Evolutionary conservation across 2,329 filamentous ascomycete species (phyloP).

Genomic region (Clonostachys rhizophaga): DNA sequence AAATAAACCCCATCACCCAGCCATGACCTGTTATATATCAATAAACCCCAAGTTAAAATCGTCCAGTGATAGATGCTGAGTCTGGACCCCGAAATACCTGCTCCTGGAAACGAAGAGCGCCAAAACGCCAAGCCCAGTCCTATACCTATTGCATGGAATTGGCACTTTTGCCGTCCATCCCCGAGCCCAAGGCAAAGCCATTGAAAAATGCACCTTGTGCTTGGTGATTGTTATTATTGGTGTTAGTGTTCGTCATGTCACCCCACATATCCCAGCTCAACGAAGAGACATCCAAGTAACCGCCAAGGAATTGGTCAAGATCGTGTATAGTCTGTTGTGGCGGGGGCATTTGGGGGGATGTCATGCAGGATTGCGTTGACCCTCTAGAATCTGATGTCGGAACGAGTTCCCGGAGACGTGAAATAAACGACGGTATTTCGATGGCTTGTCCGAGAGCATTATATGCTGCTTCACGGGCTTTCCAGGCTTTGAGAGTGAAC

Average conservation of each 20-base stretch:
- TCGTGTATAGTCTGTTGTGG: conserved; percentile 15
- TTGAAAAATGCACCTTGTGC: conserved; percentile 22
- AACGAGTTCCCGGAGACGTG: conserved; percentile 34
- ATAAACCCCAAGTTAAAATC: no score
- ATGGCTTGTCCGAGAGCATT: conserved; percentile 26
- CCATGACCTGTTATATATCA: no score
- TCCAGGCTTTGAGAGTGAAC: conserved; percentile 48
- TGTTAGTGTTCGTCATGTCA: conserved; percentile 8
- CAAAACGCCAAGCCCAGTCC: no score
- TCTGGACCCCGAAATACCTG: no score
- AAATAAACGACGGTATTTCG: conserved; percentile 38
- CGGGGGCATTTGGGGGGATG: conserved; percentile 17
- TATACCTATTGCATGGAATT: no score
- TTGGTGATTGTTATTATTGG: conserved; percentile 12
- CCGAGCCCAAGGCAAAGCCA: conserved; percentile 15
- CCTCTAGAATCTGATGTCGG: conserved; percentile 27
- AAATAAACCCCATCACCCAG: no score
- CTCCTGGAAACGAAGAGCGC: no score
- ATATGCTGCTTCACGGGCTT: conserved; percentile 37
- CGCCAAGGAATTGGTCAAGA: conserved; percentile 37
- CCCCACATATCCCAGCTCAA: conserved; percentile 43
- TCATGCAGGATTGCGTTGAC: conserved; percentile 18
- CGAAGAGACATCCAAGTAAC: conserved; percentile 34
- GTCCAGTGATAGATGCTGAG: no score
- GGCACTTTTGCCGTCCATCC: conserved; percentile 5